Base-by-base conservation (phyloP, 257 asterid species). In the Ilex aquifolium region DNA sequence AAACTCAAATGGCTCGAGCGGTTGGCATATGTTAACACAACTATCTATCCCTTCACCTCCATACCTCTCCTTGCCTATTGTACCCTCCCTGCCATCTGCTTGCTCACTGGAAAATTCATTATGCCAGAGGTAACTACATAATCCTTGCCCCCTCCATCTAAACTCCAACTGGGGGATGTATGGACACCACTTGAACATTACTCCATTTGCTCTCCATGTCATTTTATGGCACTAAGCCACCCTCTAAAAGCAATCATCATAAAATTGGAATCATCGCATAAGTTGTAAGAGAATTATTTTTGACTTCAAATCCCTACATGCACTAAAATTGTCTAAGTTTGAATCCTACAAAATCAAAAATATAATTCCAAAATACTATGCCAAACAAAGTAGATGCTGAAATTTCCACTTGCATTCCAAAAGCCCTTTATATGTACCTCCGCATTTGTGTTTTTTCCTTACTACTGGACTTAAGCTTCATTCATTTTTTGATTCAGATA, bases 1-100 rank as follows among this genome's bases (percentile, higher is more conserved):
- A 87, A 90, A 12, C 90, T 90, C 58, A 90, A 87, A 72, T 90
- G 95, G 95, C 95, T 90, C 0, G 97, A 90, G 72, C 80, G 97
- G 31, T 79, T 90, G 44, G 84, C 97, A 32, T 90, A 90, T 54
- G 67, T 90, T 15, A 90, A 90, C 74, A 90, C 95, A 1, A 90
- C 95, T 7, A 84, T 90, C 54, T 90, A 90, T 55, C 97, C 97
- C 62, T 87, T 90, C 85, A 90, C 97, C 65, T 85, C 97, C 31
- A 60, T 90, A 21, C 95, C 97, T 64, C 90, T 90, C 31, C 95
- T 90, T 31, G 97, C 95, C 74, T 90, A 90, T 81, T 90, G 97
- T 65, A 87, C 81, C 2, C 91, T 89, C 67, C 97, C 97, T 2
- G 95, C 97, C 57, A 78, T 90, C 76, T 90, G 97, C 78, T 72